Base-by-base conservation (phyloP, 345 rosid species). In the Rubroshorea leprosula region DNA sequence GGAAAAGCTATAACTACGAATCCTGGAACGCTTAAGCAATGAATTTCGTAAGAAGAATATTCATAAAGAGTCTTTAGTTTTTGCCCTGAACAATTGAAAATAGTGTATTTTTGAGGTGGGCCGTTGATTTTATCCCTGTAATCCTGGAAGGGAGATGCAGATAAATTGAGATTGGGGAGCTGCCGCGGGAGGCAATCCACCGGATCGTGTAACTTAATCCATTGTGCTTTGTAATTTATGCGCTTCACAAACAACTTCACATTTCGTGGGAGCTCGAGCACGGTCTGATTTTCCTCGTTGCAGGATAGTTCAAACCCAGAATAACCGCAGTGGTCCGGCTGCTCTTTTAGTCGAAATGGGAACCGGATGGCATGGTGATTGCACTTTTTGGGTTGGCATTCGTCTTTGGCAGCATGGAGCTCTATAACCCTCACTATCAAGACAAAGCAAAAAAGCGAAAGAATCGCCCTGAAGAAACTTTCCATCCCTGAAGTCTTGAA, bases 91-190 rank as follows among this genome's bases (percentile, higher is more conserved):
- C 52, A 49, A 20, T 18, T 21, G 24, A 18, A 49, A 14, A 49
- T 6, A 19, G 22, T 13, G 5, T 2, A 24, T n/a, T n/a, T n/a
- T 5, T 19, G 26, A 12, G 15, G 2, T 4, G 21, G 12, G 1
- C 6, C 5, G 41, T 35, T 1, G 7, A 8, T 6, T 10, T 13
- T 35, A 1, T 35, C 6, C 1, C 41, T 20, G 54, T 7, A 50
- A n/a, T n/a, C n/a, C 2, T 13, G 54, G 54, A 50, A 50, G 24
- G 54, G 54, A 13, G 54, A 50, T 50, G 54, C 26, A 22, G 54
- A 50, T 21, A 50, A 22, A 13, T 50, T 10, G 13, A 50, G 27
- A 50, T 22, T 22, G 8, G 25, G 54, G 10, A 50, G 54, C 26
- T 21, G 54, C 27, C 25, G 10, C 4, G 15, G 5, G 54, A 20